phyloP scores from a whole-genome alignment of 2,329 filamentous ascomycete genomes.

The Mycogone perniciosa region DNA sequence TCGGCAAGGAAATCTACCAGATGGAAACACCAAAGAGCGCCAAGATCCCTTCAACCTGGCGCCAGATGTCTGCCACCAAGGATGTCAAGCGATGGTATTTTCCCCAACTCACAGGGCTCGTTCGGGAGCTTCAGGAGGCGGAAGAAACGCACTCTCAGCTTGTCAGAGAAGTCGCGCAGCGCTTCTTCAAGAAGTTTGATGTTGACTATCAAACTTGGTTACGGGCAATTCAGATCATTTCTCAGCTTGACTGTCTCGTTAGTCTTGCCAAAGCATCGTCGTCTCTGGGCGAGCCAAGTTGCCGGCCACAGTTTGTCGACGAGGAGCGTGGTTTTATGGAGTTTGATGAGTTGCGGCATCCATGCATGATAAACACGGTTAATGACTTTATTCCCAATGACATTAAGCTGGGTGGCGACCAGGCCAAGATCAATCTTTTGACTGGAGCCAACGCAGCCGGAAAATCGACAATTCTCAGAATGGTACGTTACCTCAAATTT shows the following conservation, averaged over 20 bases:
- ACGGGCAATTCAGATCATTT: constrained; percentile 79
- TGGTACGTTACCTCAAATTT: constrained; percentile 52
- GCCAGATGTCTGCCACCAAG: constrained; percentile 92
- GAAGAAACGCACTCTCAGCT: constrained; percentile 92
- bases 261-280: constrained; percentile 85
- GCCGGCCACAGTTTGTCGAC: constrained; percentile 81
- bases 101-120: constrained; percentile 70
- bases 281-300: constrained; percentile 77
- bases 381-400: constrained; percentile 97
- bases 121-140: constrained; percentile 84
- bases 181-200: constrained; percentile 86
- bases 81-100: constrained; percentile 94
- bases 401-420: constrained; percentile 73
- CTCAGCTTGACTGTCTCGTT: constrained; percentile 91
- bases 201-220: constrained; percentile 81
- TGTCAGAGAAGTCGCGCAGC: constrained; percentile 73
- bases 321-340: constrained; percentile 81
- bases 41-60: constrained; percentile 84
- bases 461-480: constrained; percentile 91
- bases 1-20: constrained; percentile 96
- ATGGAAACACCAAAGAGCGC: constrained; percentile 79
- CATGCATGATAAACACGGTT: constrained; percentile 84
- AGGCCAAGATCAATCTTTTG: constrained; percentile 79
- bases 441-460: constrained; percentile 96
- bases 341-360: constrained; percentile 87